Base-by-base conservation (phyloP, 768 basidiomycete genomes). In the Tulasnella sp. region DNA sequence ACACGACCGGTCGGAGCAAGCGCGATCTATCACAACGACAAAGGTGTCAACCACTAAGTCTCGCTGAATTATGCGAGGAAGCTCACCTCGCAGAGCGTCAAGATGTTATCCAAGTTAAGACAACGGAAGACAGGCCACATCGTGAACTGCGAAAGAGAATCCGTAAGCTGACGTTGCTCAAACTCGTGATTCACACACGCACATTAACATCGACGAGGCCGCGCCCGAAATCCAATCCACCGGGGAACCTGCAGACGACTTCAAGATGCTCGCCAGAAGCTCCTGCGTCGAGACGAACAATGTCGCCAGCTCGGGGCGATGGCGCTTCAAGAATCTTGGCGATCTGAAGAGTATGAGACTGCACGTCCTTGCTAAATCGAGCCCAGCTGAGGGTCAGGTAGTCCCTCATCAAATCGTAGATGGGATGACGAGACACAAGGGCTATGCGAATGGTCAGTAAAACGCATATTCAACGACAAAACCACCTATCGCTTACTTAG, bases 101-200 rank as follows among this genome's bases (percentile, higher is more conserved):
- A 81, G 74, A 98, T 91, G 76, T 96, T 95, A 78, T 97, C 95
- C 71, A 96, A 87, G 76, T 94, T 94, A 73, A 98, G 80, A 73
- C 90, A 90, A 79, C 94, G 91, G 84, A 98, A 97, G 66, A 98
- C 78, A 1, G 95, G 95, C 94, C 94, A 98, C 87, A 97, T 92
- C 42, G 94, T 94, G 78, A 95, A 95, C 74, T 78, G 69, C n/a
- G 9, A 67, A 26, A 34, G 73, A 35, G 37, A 72, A 19, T 37
- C 19, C 19, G 17, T 69, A 5, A 59, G 42, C 52, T 17, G 19
- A 35, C n/a, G 19, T 36, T 36, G 12, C 29, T 62, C 22, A 67
- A n/a, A n/a, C 37, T 34, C 44, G 17, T 22, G n/a, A 68, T 3
- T 36, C 4, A 66, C 12, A 7, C 11, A 73, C 75, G 67, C 42